These are phyloP conservation scores for Ammopiptanthus mongolicus DNA, from an alignment of 306 rosid species.

Conservation along the genomic window DNA sequence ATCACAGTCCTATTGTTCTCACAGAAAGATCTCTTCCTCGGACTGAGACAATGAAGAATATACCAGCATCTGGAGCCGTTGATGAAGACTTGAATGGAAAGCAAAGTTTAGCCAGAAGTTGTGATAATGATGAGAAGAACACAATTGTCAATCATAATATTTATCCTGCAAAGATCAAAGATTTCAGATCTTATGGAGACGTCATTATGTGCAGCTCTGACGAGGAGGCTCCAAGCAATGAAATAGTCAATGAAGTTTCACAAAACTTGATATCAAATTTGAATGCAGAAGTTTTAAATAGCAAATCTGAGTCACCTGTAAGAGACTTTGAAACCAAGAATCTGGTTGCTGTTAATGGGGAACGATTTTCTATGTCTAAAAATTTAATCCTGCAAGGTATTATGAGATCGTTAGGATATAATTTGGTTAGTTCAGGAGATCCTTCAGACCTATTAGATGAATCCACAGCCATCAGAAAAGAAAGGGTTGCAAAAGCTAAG, in stretches of 20 bases:
- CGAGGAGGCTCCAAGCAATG: constrained; percentile 34
- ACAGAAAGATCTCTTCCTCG: constrained; percentile 12
- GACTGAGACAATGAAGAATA: not conserved
- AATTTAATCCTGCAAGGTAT: constrained; percentile 27
- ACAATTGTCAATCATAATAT: not conserved
- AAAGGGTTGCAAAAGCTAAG: constrained; percentile 14
- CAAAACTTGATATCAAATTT: constrained; percentile 7
- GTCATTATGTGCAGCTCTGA: constrained; percentile 17
- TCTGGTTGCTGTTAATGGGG: constrained; percentile 15
- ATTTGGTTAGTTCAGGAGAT: constrained; percentile 36
- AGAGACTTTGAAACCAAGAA: constrained; percentile 27
- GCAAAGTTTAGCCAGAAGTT: constrained; percentile 10
- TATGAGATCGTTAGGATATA: constrained; percentile 32
- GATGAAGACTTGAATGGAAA: constrained; percentile 25
- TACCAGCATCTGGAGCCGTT: constrained; percentile 16
- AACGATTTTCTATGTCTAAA: constrained; percentile 20
- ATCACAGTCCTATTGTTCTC: constrained; percentile 13
- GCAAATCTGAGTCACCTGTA: constrained; percentile 19
- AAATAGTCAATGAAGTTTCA: constrained; percentile 27
- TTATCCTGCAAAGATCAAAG: constrained; percentile 26
- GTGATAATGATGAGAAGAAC: constrained; percentile 17
- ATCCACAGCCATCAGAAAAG: constrained; percentile 19
- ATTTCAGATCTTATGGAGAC: constrained; percentile 20
- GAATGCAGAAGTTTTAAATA: constrained; percentile 19
- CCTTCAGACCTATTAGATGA: constrained; percentile 12